Base-by-base conservation (phyloP, 371 early-diverging fungal genomes). In the Mucor racemosus region DNA sequence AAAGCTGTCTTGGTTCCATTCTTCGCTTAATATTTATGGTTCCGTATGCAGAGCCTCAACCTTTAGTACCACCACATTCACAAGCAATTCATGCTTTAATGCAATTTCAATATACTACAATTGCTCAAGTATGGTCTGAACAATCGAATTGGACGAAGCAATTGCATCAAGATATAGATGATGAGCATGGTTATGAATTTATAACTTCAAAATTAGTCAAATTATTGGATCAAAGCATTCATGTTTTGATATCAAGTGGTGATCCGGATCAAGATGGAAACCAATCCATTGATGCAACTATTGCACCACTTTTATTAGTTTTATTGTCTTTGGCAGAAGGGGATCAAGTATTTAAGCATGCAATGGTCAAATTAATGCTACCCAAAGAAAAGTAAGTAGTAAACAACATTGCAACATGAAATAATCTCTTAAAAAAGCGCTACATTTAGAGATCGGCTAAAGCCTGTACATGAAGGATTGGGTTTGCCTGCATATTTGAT, bases 81-180 rank as follows among this genome's bases (percentile, higher is more conserved):
- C 91, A 92, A 68, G 91, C 91, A 0, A 81, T 94, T 15, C 90
- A 94, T 73, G 83, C 86, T 0, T 68, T 92, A 33, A 82, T 92
- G 78, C 90, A 91, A 64, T 86, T 79, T 61, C 85, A 89, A 10
- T 71, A 67, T 65, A 56, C 62, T 8, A 74, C 71, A 9, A 75
- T 77, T 35, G 53, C 64, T 41, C 60, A 54, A 39, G 55, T 74
- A 0, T 92, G 88, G 86, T 71, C 34, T 5, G 33, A 69, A 50
- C 82, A 64, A n/a, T 40, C 53, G 1, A 65, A 64, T 3, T 71
- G 79, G 58, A 55, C 66, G 8, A 50, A 17, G 5, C n/a, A 44
- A 5, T 40, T 66, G 2, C 44, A 4, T 1, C 17, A n/a, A 7
- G 38, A 19, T 21, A 5, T n/a, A 41, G 62, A 68, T 13, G 50